Base-by-base conservation (phyloP, 768 basidiomycete genomes). In the Boletus reticuloceps region DNA sequence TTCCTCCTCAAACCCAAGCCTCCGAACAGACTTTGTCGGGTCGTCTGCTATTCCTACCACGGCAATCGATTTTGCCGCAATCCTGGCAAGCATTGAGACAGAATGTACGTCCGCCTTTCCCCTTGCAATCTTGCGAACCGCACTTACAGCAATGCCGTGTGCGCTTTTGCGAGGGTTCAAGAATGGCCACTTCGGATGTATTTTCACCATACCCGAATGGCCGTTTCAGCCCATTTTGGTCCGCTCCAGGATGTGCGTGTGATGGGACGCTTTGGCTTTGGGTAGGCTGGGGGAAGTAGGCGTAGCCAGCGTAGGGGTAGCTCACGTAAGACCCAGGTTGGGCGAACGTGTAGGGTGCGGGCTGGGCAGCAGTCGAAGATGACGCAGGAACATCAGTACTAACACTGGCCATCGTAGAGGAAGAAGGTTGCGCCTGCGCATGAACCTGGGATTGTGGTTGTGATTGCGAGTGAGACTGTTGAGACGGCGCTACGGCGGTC, bases 141-240 rank as follows among this genome's bases (percentile, higher is more conserved):
- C 89, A 91, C 73, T 92, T 92, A 68, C 85, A 86, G 62, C 89
- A 92, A 64, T 91, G 90, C 39, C 89, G 85, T 42, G 82, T 82
- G 4, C 90, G 79, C 65, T 88, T 88, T 60, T 70, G 70, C 5
- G 75, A 72, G 3, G 72, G 70, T 54, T 77, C 74, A 3, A 71
- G 58, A 16, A 74, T 72, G 12, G 62, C 66, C 6, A 71, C 55
- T 58, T 65, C 62, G 17, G 62, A 42, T 27, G 62, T 10, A 17
- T 60, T 60, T 41, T 68, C 67, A 4, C 67, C 66, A 32, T 62
- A 72, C 16, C 64, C 65, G 19, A 60, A 66, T 5, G 69, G 56
- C 37, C 70, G 58, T 56, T 73, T 72, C 1, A 67, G 38, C 11
- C 64, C 63, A 16, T 59, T 67, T 36, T 63, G 66, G 37, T 74